Base-by-base conservation (phyloP, 805 yeast genomes). In the Jamesozyma piceae region DNA sequence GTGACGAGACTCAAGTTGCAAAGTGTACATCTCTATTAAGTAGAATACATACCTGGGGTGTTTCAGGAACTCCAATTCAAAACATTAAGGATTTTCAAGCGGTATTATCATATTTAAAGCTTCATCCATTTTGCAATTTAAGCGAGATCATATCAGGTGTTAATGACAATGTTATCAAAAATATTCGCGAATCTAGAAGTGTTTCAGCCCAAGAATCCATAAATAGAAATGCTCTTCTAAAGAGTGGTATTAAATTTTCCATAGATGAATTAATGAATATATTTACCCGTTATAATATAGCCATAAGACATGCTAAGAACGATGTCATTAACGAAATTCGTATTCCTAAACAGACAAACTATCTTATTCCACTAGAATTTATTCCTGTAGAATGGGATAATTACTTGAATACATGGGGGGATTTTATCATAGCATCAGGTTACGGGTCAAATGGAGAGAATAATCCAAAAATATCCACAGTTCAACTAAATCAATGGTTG, bases 41-140 rank as follows among this genome's bases (percentile, higher is more conserved):
- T 4, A 69, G 95, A 41, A 74, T 77, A 37, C 97, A 92, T 63
- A 78, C 95, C 0, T 92, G 97, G 97, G 97, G 95, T 14, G 96
- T 89, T 0, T 85, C 95, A 1, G 98, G 98, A 5, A 92, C 98
- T 0, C 95, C 97, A 0, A 81, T 88, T 14, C 78, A 80, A 49
- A 74, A 74, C 47, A 71, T 76, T 32, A 62, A 69, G 27, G 96
- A 90, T 60, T 67, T 89, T 38, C 77, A 74, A 35, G 82, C 95
- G 0, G 69, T 87, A 4, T 57, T 89, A 28, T 72, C 76, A 13
- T 90, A 86, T 53, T 60, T 88, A 46, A 69, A 80, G 48, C 58
- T 77, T 14, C 65, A 68, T 30, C 98, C 97, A 0, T 83, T 86
- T 49, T 67, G 67, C 41, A 66, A 67, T 18, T 38, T 45, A 13